Evolutionary conservation across 495 filamentous ascomycete genomes (phyloP).

Genomic region (Massariosphaeria phaeospora): DNA sequence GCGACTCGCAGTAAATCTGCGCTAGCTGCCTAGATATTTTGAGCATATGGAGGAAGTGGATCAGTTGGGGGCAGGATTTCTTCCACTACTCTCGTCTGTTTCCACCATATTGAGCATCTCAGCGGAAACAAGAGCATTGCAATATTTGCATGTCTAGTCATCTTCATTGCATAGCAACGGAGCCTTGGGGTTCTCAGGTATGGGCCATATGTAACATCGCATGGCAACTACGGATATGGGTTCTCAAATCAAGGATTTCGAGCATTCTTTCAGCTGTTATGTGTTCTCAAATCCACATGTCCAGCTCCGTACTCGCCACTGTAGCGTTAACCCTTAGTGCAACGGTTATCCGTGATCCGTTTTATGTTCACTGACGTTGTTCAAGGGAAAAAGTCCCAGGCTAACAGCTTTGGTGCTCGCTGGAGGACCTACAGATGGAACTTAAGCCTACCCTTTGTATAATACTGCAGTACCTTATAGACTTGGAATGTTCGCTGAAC

Average conservation of each 20-base stretch:
- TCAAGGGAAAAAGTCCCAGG: no score
- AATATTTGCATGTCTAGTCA: constrained; percentile 22
- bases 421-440: no score
- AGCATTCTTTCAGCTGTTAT: constrained; percentile 4
- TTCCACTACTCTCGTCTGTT: constrained; percentile 15
- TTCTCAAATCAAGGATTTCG: constrained; percentile 18
- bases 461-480: no score
- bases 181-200: constrained; percentile 25
- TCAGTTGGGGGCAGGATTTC: constrained; percentile 22
- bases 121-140: constrained; percentile 15
- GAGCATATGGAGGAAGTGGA: constrained; percentile 20
- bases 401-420: no score
- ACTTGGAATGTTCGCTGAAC: no score
- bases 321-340: no score
- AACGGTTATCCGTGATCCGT: no score
- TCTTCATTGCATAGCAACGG: constrained; percentile 32
- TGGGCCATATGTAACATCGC: constrained; percentile 20
- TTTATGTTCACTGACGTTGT: no score
- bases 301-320: no score
- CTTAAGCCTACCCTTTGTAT: no score
- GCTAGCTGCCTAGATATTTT: background rate
- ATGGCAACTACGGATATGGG: constrained; percentile 21
- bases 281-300: background rate
- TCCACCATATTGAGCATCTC: constrained; percentile 24
- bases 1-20: constrained; percentile 12